Evolutionary conservation across 1,284 basidiomycete species (phyloP).

Genomic region (Erythrobasidium hasegawianum): DNA sequence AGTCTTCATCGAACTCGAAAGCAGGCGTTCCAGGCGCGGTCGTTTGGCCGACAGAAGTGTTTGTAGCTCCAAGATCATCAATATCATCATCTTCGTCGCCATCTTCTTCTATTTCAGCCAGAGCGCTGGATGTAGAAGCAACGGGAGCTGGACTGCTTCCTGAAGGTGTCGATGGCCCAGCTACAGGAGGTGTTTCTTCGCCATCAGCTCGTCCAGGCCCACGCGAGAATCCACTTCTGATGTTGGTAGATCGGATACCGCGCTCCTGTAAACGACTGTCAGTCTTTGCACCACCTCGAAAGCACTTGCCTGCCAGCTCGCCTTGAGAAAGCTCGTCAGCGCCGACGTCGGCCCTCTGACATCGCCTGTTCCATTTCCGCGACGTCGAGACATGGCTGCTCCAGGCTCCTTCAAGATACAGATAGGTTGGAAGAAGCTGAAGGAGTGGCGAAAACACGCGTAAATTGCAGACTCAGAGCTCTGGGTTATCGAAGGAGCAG

Average conservation of each 20-base stretch:
- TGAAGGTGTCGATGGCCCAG: constrained; percentile 16
- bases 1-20: constrained; percentile 22
- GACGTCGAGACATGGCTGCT: constrained; percentile 17
- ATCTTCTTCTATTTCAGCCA: constrained; percentile 8
- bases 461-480: background rate
- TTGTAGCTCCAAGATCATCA: constrained; percentile 9
- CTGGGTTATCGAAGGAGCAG: background rate
- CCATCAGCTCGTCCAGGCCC: constrained; percentile 19
- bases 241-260: constrained; percentile 24
- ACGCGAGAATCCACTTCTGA: constrained; percentile 27
- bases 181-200: constrained; percentile 17
- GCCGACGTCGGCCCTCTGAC: constrained; percentile 30
- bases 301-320: no score
- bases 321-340: constrained; percentile 7
- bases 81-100: constrained; percentile 12
- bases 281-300: no score
- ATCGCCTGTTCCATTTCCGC: constrained; percentile 6
- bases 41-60: constrained; percentile 12
- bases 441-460: background rate
- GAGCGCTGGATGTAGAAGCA: constrained; percentile 3
- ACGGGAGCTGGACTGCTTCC: constrained; percentile 1
- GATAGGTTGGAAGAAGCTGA: background rate
- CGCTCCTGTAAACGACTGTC: constrained; percentile 12
- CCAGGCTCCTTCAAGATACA: background rate
- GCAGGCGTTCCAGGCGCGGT: constrained; percentile 27